These are phyloP conservation scores for Acacia pycnantha DNA, from an alignment of 331 rosid species.

Conservation along the genomic window DNA sequence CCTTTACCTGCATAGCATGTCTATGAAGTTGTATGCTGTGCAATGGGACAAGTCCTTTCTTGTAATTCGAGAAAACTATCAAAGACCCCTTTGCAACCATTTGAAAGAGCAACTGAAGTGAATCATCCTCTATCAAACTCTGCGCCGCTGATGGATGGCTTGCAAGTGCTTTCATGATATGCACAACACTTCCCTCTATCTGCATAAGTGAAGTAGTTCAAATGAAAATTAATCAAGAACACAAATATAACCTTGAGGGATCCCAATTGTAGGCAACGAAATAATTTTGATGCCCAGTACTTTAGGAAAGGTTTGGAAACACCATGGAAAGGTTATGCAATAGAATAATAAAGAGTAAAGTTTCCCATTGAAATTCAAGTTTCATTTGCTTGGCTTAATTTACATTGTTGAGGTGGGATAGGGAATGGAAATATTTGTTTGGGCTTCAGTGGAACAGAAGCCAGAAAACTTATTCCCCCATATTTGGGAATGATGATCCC, in stretches of 20 bases:
- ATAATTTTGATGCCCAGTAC: not conserved
- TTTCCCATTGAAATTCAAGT: not conserved
- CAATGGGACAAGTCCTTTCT: constrained; percentile 92
- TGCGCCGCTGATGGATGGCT: constrained; percentile 94
- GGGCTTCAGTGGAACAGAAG: not conserved
- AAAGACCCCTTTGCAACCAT: constrained; percentile 93
- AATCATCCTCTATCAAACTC: constrained; percentile 94
- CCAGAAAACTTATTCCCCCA: not conserved
- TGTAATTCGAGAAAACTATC: constrained; percentile 71
- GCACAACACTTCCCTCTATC: constrained; percentile 95
- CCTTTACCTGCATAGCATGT: constrained; percentile 97
- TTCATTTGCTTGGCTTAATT: not conserved
- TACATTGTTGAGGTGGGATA: not conserved
- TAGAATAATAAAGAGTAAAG: not conserved
- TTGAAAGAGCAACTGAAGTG: constrained; percentile 90
- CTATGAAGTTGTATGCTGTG: constrained; percentile 98
- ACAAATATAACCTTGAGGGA: not conserved
- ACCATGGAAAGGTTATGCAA: not conserved
- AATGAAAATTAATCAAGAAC: constrained; percentile 8
- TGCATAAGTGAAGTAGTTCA: constrained; percentile 32
- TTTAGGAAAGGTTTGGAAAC: not conserved
- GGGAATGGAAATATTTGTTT: not conserved
- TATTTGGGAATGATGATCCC: not conserved
- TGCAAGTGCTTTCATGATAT: constrained; percentile 97
- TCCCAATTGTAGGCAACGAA: not conserved